phyloP scores from a whole-genome alignment of 805 yeast genomes.

The Zygosaccharomyces kombuchaensis region DNA sequence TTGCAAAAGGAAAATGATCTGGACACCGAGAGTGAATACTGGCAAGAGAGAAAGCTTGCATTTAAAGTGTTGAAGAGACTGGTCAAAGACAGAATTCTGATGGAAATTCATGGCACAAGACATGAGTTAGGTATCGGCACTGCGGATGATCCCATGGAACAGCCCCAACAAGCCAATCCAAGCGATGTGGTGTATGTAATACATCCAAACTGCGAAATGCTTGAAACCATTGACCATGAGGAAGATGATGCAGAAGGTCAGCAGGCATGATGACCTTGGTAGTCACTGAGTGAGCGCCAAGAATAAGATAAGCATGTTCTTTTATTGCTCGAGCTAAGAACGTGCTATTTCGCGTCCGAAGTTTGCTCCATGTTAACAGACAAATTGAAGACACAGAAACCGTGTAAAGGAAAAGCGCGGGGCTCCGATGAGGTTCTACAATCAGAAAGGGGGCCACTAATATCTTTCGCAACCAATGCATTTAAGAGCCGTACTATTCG shows the following conservation, averaged over 20 bases:
- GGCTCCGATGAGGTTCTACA: not conserved
- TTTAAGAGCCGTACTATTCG: not conserved
- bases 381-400: not conserved
- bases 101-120: constrained; percentile 53
- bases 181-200: constrained; percentile 45
- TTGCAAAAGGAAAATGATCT: constrained; percentile 67
- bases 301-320: not conserved
- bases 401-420: not conserved
- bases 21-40: constrained; percentile 63
- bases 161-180: constrained; percentile 24
- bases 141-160: constrained; percentile 26
- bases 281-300: not conserved
- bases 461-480: not conserved
- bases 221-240: constrained; percentile 40
- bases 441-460: not conserved
- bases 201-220: constrained; percentile 82
- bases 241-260: not conserved
- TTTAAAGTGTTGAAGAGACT: constrained; percentile 77
- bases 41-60: constrained; percentile 65
- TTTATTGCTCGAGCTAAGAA: not conserved
- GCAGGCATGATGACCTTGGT: not conserved
- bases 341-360: not conserved
- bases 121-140: constrained; percentile 41
- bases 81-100: constrained; percentile 77
- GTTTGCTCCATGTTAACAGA: not conserved